phyloP scores from a whole-genome alignment of 768 basidiomycete species.

The Auricularia sp. region DNA sequence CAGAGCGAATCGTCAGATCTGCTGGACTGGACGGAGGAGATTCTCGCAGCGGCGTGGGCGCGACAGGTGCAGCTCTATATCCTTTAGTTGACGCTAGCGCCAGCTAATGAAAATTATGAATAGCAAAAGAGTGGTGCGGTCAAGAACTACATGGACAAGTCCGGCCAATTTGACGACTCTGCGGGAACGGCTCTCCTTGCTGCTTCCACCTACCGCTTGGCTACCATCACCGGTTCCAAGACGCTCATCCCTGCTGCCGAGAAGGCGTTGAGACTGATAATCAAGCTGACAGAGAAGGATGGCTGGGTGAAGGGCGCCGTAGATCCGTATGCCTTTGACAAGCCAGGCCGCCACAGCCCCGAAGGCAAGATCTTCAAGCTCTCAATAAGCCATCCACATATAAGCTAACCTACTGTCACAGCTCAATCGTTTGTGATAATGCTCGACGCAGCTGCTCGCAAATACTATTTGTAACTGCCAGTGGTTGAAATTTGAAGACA shows the following conservation, averaged over 20 bases:
- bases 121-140: not conserved
- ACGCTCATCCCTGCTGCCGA: not conserved
- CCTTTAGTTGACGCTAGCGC: too few relatives aligned
- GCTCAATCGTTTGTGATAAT: not conserved
- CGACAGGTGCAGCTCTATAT: not conserved
- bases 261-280: not conserved
- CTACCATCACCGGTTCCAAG: not conserved
- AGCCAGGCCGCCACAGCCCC: not conserved
- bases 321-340: not conserved
- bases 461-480: not conserved
- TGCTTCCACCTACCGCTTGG: slow-evolving; percentile 3
- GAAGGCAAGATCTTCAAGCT: not conserved
- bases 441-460: not conserved
- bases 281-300: not conserved
- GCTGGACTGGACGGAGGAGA: slow-evolving; percentile 27
- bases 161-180: slow-evolving; percentile 1
- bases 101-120: not conserved
- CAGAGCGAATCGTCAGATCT: slow-evolving; percentile 22
- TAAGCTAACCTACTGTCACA: too few relatives aligned
- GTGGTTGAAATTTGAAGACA: too few relatives aligned
- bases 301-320: slow-evolving; percentile 2
- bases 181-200: slow-evolving; percentile 7
- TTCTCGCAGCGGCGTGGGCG: slow-evolving; percentile 18
- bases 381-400: too few relatives aligned
- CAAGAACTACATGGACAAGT: not conserved